Percentiles rank a stretch among this genome's conserved stretches.
These are phyloP conservation scores for Annulohypoxylon maeteangense DNA, from an alignment of 495 filamentous ascomycete species.

Conservation along the genomic window DNA sequence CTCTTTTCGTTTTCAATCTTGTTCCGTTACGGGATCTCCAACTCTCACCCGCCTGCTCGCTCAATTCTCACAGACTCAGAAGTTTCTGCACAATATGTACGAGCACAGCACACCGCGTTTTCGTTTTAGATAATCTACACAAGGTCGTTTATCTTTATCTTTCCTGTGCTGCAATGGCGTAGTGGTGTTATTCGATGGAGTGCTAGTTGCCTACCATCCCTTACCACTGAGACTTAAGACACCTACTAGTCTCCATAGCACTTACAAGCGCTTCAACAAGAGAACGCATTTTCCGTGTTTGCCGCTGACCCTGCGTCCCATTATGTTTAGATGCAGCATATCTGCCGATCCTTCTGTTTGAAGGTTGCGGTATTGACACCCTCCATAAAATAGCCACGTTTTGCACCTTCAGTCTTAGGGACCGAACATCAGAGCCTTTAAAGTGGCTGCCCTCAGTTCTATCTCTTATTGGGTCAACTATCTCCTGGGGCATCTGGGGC, in stretches of 20 bases:
- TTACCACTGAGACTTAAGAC: not conserved
- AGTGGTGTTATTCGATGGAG: slow-evolving; percentile 30
- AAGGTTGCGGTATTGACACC: slow-evolving; percentile 7
- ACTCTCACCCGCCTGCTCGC: not conserved
- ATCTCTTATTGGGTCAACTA: not conserved
- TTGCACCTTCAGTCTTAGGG: not conserved
- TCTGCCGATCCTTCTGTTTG: slow-evolving; percentile 8
- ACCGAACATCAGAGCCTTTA: not conserved
- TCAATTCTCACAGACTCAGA: too few species aligned
- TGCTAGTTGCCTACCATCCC: slow-evolving; percentile 24
- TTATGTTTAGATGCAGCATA: slow-evolving; percentile 19
- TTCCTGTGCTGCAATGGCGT: slow-evolving; percentile 7
- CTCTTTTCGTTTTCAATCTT: not conserved
- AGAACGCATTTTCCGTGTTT: slow-evolving; percentile 30
- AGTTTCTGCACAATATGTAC: slow-evolving; percentile 23
- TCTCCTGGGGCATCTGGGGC: not conserved
- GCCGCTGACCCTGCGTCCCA: slow-evolving; percentile 12
- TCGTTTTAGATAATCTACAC: slow-evolving; percentile 42
- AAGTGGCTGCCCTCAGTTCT: not conserved
- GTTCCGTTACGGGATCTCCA: not conserved
- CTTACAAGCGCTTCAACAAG: slow-evolving; percentile 16
- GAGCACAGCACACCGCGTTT: slow-evolving; percentile 42
- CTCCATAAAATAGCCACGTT: not conserved
- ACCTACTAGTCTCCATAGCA: slow-evolving; percentile 1
- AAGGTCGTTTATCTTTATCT: slow-evolving; percentile 12